phyloP scores from a whole-genome alignment of 169 alveolate genomes.

The Plasmodium relictum region DNA sequence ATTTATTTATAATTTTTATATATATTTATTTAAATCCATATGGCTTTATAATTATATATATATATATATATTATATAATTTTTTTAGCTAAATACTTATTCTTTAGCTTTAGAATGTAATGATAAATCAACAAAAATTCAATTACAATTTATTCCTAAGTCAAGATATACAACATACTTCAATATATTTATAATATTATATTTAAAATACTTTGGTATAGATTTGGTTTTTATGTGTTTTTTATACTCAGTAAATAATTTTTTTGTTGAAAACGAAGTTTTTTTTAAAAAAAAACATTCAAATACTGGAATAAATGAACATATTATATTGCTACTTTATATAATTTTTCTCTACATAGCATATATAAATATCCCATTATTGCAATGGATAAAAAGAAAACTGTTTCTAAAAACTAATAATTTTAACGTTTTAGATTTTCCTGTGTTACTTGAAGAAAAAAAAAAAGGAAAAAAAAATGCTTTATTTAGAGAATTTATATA shows the following conservation, averaged over 20 bases:
- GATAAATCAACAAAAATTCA: slow-evolving; percentile 36
- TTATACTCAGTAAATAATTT: slow-evolving; percentile 29
- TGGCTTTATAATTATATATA: background rate
- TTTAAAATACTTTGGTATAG: slow-evolving; percentile 51
- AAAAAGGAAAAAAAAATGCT: background rate
- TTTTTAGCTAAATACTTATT: background rate
- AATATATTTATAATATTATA: slow-evolving; percentile 32
- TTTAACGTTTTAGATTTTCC: slow-evolving; percentile 8
- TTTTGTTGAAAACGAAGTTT: slow-evolving; percentile 3
- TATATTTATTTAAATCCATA: background rate
- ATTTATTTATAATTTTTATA: background rate
- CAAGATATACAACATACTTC: slow-evolving; percentile 20
- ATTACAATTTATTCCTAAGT: slow-evolving; percentile 20
- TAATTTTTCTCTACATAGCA: slow-evolving; percentile 28
- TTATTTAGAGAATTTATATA: slow-evolving; percentile 2
- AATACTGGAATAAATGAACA: slow-evolving; percentile 12
- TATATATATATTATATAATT: background rate
- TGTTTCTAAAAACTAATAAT: slow-evolving; percentile 4
- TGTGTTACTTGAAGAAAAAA: background rate
- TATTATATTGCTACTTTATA: slow-evolving; percentile 15
- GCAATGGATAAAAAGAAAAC: slow-evolving; percentile 5
- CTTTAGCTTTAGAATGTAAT: background rate
- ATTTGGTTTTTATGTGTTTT: slow-evolving; percentile 45
- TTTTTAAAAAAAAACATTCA: slow-evolving; percentile 26
- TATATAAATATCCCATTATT: slow-evolving; percentile 52